Conservation (phyloP, 352 stramenopile genomes). For the Elongisporangium anandrum region DNA sequence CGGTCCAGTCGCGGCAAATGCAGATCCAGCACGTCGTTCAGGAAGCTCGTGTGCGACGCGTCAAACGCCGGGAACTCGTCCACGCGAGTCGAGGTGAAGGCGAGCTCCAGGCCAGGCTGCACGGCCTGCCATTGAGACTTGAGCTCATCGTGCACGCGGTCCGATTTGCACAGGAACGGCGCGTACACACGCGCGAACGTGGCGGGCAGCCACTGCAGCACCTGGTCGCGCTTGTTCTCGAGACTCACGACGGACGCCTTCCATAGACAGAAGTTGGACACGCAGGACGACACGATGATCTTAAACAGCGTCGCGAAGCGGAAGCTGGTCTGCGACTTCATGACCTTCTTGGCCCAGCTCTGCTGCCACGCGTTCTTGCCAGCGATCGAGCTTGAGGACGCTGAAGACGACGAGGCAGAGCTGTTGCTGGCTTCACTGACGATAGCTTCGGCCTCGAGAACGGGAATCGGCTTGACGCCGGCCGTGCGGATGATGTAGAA, state of each 20-base stretch:
- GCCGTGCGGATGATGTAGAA: constrained; percentile 80
- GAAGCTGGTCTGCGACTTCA: constrained; percentile 61
- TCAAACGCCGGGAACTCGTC: constrained; percentile 61
- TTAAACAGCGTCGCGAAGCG: constrained; percentile 69
- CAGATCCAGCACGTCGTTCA: constrained; percentile 75
- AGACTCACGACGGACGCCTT: constrained; percentile 63
- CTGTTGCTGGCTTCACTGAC: background rate
- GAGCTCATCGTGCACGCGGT: constrained; percentile 72
- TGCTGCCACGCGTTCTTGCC: constrained; percentile 49
- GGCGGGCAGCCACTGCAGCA: constrained; percentile 67
- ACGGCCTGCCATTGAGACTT: constrained; percentile 67
- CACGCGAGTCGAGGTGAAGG: constrained; percentile 49
- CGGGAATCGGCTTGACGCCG: constrained; percentile 23
- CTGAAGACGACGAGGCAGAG: background rate
- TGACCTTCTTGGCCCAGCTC: constrained; percentile 77
- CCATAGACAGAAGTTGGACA: constrained; percentile 68
- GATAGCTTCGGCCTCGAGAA: constrained; percentile 25
- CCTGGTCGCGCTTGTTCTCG: constrained; percentile 58
- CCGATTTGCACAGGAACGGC: constrained; percentile 68
- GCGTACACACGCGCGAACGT: constrained; percentile 76
- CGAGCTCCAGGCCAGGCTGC: constrained; percentile 68
- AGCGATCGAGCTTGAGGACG: constrained; percentile 5
- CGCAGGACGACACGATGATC: constrained; percentile 57
- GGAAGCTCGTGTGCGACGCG: constrained; percentile 51
- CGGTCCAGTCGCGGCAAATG: constrained; percentile 78